phyloP scores from a whole-genome alignment of 805 yeast species.

The Sugiyamaella valdiviana region DNA sequence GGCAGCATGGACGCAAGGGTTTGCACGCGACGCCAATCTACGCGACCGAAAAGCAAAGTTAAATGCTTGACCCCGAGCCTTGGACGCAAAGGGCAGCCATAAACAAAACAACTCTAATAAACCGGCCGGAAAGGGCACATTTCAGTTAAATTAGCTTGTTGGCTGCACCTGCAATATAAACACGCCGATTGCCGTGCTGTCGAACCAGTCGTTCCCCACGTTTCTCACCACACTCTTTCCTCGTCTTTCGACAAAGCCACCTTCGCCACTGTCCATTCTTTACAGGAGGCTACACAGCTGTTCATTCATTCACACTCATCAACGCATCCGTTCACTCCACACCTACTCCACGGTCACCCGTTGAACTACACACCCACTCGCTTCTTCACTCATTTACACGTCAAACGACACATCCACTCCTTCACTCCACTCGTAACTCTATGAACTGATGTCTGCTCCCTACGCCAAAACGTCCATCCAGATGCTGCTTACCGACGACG shows the following conservation, averaged over 20 bases:
- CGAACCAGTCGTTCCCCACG: neutral
- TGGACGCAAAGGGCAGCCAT: neutral
- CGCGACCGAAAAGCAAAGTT: neutral
- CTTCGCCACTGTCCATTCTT: no score
- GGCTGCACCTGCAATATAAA: neutral
- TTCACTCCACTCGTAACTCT: no score
- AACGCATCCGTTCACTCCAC: no score
- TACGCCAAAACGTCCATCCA: neutral
- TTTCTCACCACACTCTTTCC: neutral
- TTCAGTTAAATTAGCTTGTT: neutral
- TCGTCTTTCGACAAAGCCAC: no score
- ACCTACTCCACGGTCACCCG: no score
- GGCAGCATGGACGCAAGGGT: no score
- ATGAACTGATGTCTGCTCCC: neutral
- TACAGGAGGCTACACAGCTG: neutral
- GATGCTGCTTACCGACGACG: slow-evolving; percentile 5
- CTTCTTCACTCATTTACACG: no score
- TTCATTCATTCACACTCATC: neutral
- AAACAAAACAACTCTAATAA: neutral
- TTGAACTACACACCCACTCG: no score
- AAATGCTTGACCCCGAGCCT: neutral
- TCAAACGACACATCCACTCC: no score
- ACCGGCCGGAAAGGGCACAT: neutral
- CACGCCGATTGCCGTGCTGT: neutral
- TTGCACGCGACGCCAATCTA: no score